Evolutionary conservation across 257 asterid genomes (phyloP).

Genomic region (Salvia miltiorrhiza): DNA sequence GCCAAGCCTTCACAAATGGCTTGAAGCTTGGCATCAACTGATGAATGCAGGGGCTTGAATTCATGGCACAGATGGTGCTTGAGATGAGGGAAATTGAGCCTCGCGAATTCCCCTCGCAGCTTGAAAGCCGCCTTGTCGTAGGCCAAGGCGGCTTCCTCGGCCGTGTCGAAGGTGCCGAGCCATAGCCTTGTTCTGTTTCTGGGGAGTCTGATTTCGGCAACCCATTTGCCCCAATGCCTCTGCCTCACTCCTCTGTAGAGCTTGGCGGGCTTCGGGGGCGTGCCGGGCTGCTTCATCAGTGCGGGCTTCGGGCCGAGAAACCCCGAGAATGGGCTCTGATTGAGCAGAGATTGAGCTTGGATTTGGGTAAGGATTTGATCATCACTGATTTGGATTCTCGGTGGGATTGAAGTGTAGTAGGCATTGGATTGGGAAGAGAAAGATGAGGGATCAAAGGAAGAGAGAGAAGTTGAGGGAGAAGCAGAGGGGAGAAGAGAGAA

Average conservation of each 20-base stretch:
- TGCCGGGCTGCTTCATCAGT: slow-evolving; percentile 55
- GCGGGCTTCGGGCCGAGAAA: slow-evolving; percentile 52
- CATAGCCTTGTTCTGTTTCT: slow-evolving; percentile 81
- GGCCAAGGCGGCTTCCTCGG: slow-evolving; percentile 90
- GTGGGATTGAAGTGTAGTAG: slow-evolving; percentile 41
- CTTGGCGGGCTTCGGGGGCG: slow-evolving; percentile 45
- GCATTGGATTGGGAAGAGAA: slow-evolving; percentile 31
- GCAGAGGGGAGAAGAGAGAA: slow-evolving; percentile 9
- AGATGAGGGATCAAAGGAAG: background rate
- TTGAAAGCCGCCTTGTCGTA: slow-evolving; percentile 83
- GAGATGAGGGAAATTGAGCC: slow-evolving; percentile 77
- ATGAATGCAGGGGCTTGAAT: slow-evolving; percentile 58
- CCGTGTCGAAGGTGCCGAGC: slow-evolving; percentile 93
- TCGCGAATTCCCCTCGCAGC: slow-evolving; percentile 76
- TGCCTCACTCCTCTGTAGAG: slow-evolving; percentile 90
- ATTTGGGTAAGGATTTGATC: slow-evolving; percentile 48
- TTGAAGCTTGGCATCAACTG: slow-evolving; percentile 77
- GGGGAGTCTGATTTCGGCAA: slow-evolving; percentile 85
- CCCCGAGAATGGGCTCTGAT: slow-evolving; percentile 23
- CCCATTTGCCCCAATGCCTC: slow-evolving; percentile 98
- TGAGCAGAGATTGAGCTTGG: slow-evolving; percentile 39
- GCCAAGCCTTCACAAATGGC: slow-evolving; percentile 65
- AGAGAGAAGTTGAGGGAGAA: slow-evolving; percentile 13
- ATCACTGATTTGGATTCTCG: slow-evolving; percentile 39
- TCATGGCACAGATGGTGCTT: slow-evolving; percentile 47